Evolutionary conservation across 495 filamentous ascomycete genomes (phyloP), one percentile per base, ranked within the genome.

Genomic region (Friedmanniomyces simplex): DNA sequence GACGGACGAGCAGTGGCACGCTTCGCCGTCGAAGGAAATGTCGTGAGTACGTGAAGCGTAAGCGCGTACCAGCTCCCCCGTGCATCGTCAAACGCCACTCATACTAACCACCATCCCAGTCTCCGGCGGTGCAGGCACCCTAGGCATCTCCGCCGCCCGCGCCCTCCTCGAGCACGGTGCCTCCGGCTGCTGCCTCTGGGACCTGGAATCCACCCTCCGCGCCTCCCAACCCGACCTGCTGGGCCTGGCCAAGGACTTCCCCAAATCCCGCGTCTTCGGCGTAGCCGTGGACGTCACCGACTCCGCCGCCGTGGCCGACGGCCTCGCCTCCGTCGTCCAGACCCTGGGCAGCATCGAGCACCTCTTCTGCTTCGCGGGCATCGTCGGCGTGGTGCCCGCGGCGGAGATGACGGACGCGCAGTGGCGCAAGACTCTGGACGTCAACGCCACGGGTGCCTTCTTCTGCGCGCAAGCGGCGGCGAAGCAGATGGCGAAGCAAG

Each of bases 111-210:
- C 20, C 28, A 26, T 0, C 16, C 21, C 47, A 70, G 78, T 89
- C 26, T 87, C 86, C 24, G 86, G 86, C 20, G 84, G 86, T 45
- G 76, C 82, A 30, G 85, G 86, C 1, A 81, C 76, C n/a, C 74
- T 89, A 8, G 86, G 78, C 3, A 75, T 85, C 2, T 71, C 74
- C 4, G 73, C 77, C 11, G 76, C 76, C 2, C 73, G 75, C 4
- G 85, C 84, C 5, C 76, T 89, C 16, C 80, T 88, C n/a, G 85
- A 89, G 65, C 84, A 88, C 61, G 85, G 84, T 11, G 70, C 82
- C 1, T 62, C 73, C 2, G 78, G 78, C 18, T 70, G 87, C 37
- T 76, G 76, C 53, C 76, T 88, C 54, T 78, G 86, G 59, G 86
- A 89, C 58, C 62, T 84, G 47, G 74, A 81, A 48, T 67, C 73